These are phyloP conservation scores for Scleromitrula shiraiana DNA, from an alignment of 2,329 filamentous ascomycete genomes.

Conservation along the genomic window DNA sequence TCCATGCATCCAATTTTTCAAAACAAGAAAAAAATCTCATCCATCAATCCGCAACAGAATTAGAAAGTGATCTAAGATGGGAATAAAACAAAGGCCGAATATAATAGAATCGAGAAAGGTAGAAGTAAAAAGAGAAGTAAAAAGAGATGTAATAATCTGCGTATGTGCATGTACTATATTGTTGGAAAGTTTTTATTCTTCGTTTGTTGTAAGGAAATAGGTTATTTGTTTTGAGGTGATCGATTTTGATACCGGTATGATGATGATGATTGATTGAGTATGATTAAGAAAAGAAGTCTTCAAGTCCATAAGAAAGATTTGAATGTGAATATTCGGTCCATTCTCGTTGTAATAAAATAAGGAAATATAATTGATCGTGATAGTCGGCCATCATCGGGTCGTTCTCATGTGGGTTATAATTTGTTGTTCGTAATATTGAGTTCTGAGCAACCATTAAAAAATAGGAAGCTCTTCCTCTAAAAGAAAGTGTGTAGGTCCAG, in stretches of 20 bases:
- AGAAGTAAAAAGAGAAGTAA: not conserved
- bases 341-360: not conserved
- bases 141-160: no score
- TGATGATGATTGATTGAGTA: constrained; percentile 1
- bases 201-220: no score
- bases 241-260: no score
- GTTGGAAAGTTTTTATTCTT: no score
- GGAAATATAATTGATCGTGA: no score
- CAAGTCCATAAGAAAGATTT: no score
- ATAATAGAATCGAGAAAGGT: not conserved
- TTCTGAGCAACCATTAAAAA: constrained; percentile 5
- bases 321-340: no score
- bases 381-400: no score
- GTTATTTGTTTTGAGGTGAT: no score
- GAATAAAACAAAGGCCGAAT: not conserved
- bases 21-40: not conserved
- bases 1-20: no score
- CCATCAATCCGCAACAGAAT: not conserved
- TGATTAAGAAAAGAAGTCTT: constrained; percentile 1
- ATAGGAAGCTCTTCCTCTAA: constrained; percentile 16
- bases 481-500: constrained; percentile 22
- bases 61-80: constrained; percentile 1
- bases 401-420: no score
- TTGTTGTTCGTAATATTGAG: constrained; percentile 10
- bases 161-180: not conserved